Evolutionary conservation across 805 yeast genomes (phyloP), one percentile per base, ranked within the genome.

Genomic region (Debaryomyces castellii): DNA sequence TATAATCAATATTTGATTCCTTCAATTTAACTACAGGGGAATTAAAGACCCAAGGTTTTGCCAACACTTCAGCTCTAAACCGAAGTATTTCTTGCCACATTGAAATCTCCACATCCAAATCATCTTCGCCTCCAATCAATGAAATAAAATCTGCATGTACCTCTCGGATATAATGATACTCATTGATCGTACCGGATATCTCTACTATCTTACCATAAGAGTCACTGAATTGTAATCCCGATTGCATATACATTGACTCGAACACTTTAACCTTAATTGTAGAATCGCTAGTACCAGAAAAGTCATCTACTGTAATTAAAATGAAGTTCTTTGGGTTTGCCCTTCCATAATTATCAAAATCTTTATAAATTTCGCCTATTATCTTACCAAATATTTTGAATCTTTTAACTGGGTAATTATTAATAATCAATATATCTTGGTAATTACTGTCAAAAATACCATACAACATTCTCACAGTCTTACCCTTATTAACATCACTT

Each of bases 351-450:
- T 40, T 33, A 5, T 43, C 45, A 20, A 30, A 40, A 14, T 53
- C 56, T 25, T 45, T 54, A 39, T 44, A 51, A 27, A 20, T 51
- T 38, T 32, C 69, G 33, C 46, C 69, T 57, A 47, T 51, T 10
- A 71, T 50, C 7, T 60, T 54, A 2, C 76, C 76, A 21, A 51
- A 44, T 0, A 71, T 48, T 4, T 42, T 48, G 1, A 65, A 45
- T 7, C 39, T 48, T 22, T 48, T 51, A 0, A 72, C 51, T 3
- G 77, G 77, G 49, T 69, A 59, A 46, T 71, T 72, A 32, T 60
- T 58, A 4, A 71, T 52, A 35, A 64, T 43, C 9, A 59, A 14
- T 14, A 45, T 49, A 36, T 50, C 46, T 4, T 39, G 28, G 16
- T 44, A 34, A 20, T 43, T 43, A 14, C 36, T 22, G 27, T 51